Evolutionary conservation across 805 yeast genomes (phyloP), one percentile per base, ranked within the genome.

Genomic region (Maudiozyma serrabonitensis): DNA sequence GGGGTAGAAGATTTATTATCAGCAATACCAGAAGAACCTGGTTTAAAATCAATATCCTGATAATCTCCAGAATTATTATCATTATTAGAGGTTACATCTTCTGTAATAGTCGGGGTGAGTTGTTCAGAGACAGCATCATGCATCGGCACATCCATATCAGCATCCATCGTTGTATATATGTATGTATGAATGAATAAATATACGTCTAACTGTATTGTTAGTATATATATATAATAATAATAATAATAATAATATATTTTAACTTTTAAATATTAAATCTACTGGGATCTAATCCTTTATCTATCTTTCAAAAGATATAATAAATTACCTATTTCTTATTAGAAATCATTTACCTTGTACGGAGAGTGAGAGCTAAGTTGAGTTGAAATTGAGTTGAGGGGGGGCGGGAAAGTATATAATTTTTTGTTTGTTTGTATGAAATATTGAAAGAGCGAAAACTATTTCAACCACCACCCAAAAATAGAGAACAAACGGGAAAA

Each of bases 91-190:
- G 23, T 23, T 25, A 59, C 68, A 61, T 62, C 64, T 49, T 61
- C 66, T 46, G 64, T 60, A 52, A 67, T 54, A 51, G 66, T 56
- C 56, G 67, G 66, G 38, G 62, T 59, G 49, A 63, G 70, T 56
- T 70, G 74, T 37, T 54, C 56, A 35, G 52, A 72, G 72, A 56
- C 70, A 51, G 83, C 88, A 61, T 85, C 93, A 66, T 84, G 90
- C 93, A 85, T 85, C 56, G 85, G 89, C 51, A 84, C 84, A 65
- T 85, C 95, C 49, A 84, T 76, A 64, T 85, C 91, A 66, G 84
- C 84, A 25, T 54, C 54, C 56, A 51, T 51, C n/a, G 19, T 39
- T 35, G 38, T 35, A n/a, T 35, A 15, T 35, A 16, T 35, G 19
- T 34, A 18, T 34, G 18, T 34, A 11, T n/a, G n/a, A 3, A 3